phyloP scores from a whole-genome alignment of 129 eudicot genomes.

The Artemisia annua region DNA sequence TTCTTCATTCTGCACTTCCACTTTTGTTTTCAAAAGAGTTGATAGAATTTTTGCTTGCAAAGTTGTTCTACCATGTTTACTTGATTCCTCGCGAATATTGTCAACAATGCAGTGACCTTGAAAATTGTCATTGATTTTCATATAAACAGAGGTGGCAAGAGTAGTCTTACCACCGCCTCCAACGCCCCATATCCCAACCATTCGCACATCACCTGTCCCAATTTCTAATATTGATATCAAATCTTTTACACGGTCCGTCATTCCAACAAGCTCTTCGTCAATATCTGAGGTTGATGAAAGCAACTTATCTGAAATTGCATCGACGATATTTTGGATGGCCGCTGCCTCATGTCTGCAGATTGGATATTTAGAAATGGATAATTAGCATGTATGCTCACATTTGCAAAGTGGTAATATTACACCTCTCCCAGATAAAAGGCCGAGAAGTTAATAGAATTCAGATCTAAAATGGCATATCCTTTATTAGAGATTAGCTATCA shows the following conservation, averaged over 20 bases:
- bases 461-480: too few relatives aligned
- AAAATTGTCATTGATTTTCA: neutral
- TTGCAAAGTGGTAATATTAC: too few relatives aligned
- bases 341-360: neutral
- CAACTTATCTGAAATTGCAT: neutral
- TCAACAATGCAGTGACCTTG: neutral
- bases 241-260: neutral
- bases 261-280: neutral
- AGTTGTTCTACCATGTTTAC: neutral
- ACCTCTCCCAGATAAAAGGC: too few relatives aligned
- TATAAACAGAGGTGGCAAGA: neutral
- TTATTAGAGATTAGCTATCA: too few relatives aligned
- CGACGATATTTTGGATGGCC: neutral
- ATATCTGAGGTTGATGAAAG: too few relatives aligned
- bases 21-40: neutral
- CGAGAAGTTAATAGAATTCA: too few relatives aligned
- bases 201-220: neutral
- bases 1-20: neutral
- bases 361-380: neutral
- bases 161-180: slow-evolving; percentile 16
- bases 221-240: neutral
- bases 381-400: too few relatives aligned
- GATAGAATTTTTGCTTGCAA: neutral
- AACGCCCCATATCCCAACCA: slow-evolving; percentile 13
- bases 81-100: neutral